Conservation (phyloP, 331 rosid genomes). For the Quercus lobata region DNA sequence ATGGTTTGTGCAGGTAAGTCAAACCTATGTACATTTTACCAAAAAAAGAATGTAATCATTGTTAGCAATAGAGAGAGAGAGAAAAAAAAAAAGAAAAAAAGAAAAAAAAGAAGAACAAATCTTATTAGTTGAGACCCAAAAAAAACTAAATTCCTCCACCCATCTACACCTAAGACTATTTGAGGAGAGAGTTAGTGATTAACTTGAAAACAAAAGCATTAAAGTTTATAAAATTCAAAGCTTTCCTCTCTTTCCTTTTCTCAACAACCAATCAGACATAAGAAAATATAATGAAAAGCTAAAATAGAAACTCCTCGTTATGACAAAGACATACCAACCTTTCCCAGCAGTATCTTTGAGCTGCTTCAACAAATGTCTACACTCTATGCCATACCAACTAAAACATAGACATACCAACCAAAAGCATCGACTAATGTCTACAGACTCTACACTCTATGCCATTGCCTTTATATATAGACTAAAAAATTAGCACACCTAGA, state of each 20-base stretch:
- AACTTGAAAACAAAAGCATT: background rate
- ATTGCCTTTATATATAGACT: no score
- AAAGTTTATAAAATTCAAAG: background rate
- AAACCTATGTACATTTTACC: slow-evolving; percentile 42
- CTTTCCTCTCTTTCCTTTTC: background rate
- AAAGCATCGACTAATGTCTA: no score
- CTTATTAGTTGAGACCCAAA: background rate
- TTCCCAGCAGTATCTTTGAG: slow-evolving; percentile 65
- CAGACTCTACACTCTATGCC: no score
- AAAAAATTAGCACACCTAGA: no score
- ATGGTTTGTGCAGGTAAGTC: slow-evolving; percentile 77
- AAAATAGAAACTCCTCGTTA: background rate
- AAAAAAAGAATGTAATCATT: background rate
- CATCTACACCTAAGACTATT: background rate
- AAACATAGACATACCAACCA: no score
- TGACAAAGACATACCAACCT: slow-evolving; percentile 41
- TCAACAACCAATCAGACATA: background rate
- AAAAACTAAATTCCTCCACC: background rate
- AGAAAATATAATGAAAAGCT: background rate
- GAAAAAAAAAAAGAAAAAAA: background rate
- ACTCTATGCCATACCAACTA: no score
- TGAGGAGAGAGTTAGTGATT: background rate
- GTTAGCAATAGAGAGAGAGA: accelerated
- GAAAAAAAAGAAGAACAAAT: background rate
- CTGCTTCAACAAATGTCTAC: slow-evolving; percentile 24